phyloP scores from a whole-genome alignment of 306 rosid species.

The Vigna trinervia region DNA sequence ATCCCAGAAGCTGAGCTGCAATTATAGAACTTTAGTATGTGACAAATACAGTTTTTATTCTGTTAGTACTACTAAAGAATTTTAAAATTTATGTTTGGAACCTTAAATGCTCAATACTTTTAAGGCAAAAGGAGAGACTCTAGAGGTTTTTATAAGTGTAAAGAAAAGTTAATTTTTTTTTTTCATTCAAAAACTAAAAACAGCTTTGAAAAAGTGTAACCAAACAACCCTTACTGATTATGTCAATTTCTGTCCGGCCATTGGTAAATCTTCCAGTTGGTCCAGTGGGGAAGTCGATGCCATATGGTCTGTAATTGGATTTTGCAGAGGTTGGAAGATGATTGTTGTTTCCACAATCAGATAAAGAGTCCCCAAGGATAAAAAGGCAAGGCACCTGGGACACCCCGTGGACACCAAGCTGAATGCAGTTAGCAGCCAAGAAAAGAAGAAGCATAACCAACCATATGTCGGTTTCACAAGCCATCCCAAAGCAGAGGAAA shows the following conservation, averaged over 20 bases:
- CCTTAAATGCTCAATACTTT: background rate
- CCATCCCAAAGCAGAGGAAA: background rate
- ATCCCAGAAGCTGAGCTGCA: constrained; percentile 51
- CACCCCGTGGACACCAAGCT: background rate
- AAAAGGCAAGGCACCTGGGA: constrained; percentile 26
- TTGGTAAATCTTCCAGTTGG: constrained; percentile 78
- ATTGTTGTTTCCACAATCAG: constrained; percentile 60
- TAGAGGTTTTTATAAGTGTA: background rate
- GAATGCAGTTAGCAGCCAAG: background rate
- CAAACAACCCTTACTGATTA: constrained; percentile 32
- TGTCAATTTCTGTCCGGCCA: constrained; percentile 53
- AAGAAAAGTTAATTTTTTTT: background rate
- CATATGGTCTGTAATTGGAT: constrained; percentile 63
- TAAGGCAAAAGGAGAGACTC: background rate
- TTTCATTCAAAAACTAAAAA: background rate
- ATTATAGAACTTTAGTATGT: background rate
- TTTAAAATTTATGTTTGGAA: background rate
- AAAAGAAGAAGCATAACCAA: constrained; percentile 9
- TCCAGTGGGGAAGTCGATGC: constrained; percentile 57
- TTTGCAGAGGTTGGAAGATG: constrained; percentile 42
- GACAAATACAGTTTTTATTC: background rate
- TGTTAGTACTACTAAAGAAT: background rate
- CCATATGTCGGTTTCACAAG: background rate
- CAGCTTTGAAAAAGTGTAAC: background rate
- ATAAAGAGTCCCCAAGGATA: constrained; percentile 15